phyloP scores from a whole-genome alignment of 23 red algal genomes.

The Pyropia haitanensis region DNA sequence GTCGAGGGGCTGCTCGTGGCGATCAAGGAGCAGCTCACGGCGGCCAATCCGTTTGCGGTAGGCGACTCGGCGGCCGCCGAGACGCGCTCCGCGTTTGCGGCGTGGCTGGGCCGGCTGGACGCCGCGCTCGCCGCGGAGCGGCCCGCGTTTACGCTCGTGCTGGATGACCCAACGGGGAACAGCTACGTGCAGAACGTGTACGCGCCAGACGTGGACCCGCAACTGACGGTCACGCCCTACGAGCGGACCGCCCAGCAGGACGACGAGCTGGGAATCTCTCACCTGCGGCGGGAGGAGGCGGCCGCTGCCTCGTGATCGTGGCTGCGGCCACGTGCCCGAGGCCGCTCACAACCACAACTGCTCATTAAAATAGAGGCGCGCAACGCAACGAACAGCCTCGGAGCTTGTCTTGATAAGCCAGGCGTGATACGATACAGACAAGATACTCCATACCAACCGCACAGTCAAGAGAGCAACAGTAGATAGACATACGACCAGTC shows the following conservation, averaged over 20 bases:
- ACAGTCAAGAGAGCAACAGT: too few species aligned
- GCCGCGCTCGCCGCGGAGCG: neutral
- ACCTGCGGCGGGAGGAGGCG: neutral
- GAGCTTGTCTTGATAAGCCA: too few species aligned
- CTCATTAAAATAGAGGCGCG: too few species aligned
- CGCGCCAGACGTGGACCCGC: slow-evolving; percentile 26
- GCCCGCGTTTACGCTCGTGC: slow-evolving; percentile 11
- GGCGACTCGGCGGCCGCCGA: slow-evolving; percentile 5
- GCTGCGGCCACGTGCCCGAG: too few species aligned
- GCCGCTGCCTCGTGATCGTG: too few species aligned
- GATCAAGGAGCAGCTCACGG: slow-evolving; percentile 1
- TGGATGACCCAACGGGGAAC: slow-evolving; percentile 52
- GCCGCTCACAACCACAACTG: too few species aligned
- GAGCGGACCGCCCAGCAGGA: slow-evolving; percentile 25
- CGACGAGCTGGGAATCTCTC: slow-evolving; percentile 24
- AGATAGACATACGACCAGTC: too few species aligned
- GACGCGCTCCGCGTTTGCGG: neutral
- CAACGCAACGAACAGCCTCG: too few species aligned
- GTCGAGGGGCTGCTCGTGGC: slow-evolving; percentile 29
- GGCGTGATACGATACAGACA: too few species aligned
- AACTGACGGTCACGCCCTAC: slow-evolving; percentile 23
- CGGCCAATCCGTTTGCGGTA: slow-evolving; percentile 5
- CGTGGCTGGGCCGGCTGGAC: slow-evolving; percentile 12
- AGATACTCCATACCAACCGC: too few species aligned
- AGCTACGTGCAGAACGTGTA: slow-evolving; percentile 44